Evolutionary conservation across 129 eudicot genomes (phyloP).

Genomic region (Smallanthus sonchifolius): DNA sequence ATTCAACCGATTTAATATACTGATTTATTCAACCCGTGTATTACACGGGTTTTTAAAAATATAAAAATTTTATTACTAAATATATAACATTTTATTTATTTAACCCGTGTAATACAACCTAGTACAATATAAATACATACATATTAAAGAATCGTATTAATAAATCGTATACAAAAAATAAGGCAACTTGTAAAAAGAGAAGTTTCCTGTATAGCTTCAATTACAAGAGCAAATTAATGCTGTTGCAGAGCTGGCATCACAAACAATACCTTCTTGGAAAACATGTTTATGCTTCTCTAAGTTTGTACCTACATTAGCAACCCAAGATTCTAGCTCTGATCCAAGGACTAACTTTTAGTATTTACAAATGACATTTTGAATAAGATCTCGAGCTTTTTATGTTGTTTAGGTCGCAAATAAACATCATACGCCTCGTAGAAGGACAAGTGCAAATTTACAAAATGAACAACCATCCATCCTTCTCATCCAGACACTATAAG

Average conservation of each 20-base stretch:
- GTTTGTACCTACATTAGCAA: slow-evolving; percentile 16
- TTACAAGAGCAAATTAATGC: slow-evolving; percentile 29
- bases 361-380: not conserved
- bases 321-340: slow-evolving; percentile 19
- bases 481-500: too few species aligned
- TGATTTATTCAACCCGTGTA: too few species aligned
- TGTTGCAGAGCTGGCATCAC: slow-evolving; percentile 22
- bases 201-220: slow-evolving; percentile 3
- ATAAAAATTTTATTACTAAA: too few species aligned
- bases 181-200: slow-evolving; percentile 8
- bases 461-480: too few species aligned
- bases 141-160: not conserved
- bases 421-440: too few species aligned
- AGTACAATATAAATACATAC: not conserved
- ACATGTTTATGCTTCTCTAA: slow-evolving; percentile 22
- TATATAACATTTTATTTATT: too few species aligned
- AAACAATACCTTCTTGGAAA: slow-evolving; percentile 21
- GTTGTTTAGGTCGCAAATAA: not conserved
- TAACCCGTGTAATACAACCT: too few species aligned
- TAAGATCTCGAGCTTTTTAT: not conserved
- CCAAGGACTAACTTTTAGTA: slow-evolving; percentile 18
- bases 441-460: not conserved
- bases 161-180: slow-evolving; percentile 7
- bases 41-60: too few species aligned
- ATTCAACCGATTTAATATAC: too few species aligned